Percentiles rank a stretch among this genome's conserved stretches.
Conservation (phyloP, 306 rosid species). For the Castanea sativa region DNA sequence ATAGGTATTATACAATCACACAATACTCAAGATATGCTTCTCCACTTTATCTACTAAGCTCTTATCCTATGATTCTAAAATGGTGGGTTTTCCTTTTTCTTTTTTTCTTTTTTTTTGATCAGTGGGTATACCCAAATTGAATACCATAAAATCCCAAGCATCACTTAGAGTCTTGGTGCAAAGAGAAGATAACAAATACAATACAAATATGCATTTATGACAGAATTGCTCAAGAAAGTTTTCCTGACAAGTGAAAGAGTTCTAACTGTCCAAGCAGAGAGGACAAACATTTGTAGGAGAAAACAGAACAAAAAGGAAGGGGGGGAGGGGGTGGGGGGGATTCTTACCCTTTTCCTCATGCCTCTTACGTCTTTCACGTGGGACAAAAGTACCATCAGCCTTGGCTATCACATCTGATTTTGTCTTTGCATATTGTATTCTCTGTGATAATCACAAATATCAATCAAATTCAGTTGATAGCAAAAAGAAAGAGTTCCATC, state of each 20-base stretch:
- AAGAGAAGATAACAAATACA: background rate
- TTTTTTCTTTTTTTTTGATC: no score
- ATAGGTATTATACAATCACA: no score
- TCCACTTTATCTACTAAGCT: no score
- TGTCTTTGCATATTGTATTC: constrained; percentile 88
- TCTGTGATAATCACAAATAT: constrained; percentile 42
- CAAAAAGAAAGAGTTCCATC: constrained; percentile 8
- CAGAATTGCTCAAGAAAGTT: background rate
- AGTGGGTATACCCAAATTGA: background rate
- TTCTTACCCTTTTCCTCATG: constrained; percentile 78
- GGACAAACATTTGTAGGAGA: background rate
- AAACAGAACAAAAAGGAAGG: background rate
- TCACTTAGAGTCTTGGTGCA: background rate
- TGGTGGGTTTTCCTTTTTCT: background rate
- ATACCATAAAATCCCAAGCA: background rate
- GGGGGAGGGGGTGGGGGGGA: background rate
- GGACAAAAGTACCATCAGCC: constrained; percentile 88
- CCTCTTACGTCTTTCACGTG: constrained; percentile 79
- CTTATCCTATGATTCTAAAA: background rate
- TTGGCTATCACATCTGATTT: constrained; percentile 82
- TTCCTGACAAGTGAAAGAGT: background rate
- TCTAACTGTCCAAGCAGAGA: background rate
- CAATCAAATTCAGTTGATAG: constrained; percentile 15
- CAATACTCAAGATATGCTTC: no score
- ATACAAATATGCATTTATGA: background rate